Base-by-base conservation (phyloP, 805 yeast genomes). In the Lipomyces chichibuensis region DNA sequence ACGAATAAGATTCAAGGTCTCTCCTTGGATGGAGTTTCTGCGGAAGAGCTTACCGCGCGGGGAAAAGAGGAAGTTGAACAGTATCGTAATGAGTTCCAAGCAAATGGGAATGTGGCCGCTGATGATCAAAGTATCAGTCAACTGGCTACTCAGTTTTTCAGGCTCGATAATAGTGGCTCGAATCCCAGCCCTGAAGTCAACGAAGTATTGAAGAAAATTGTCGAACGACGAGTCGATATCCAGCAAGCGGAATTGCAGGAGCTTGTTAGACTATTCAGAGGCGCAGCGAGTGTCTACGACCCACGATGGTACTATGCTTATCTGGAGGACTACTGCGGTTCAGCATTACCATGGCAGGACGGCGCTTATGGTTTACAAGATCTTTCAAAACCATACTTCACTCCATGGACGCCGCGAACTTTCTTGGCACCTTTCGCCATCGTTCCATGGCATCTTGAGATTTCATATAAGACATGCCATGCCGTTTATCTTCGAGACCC, bases 401-500 rank as follows among this genome's bases (percentile, higher is more conserved):
- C 98, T 2, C 99, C 99, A 62, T 95, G 98, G 98, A 84, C 88
- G 67, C 96, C 97, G 72, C 89, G 97, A 80, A 95, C 92, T 56
- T 95, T 94, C 80, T 80, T 95, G 70, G 93, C 97, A 1, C 96
- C 97, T 58, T 91, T 92, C 79, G 95, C 98, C 13, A 85, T 95
- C 67, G 84, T 91, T 74, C 99, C 99, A 35, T 88, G 90, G 70
- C 98, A 95, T 79, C 81, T 95, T 63, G 98, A 95, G 80, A 81
- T 95, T 57, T 90, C 96, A 27, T 94, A 91, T 78, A 85, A 85
- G 69, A 92, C 98, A 4, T 94, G 98, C 77, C 97, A 93, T 77
- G 98, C 97, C 4, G 90, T 95, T n/a, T 95, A 94, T 79, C 80
- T 95, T 78, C 89, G 98, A 80, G 97, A 95, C 78, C 99, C 99